These are phyloP conservation scores for Yamadazyma atlantica DNA, from an alignment of 1,139 yeast genomes.

Conservation along the genomic window DNA sequence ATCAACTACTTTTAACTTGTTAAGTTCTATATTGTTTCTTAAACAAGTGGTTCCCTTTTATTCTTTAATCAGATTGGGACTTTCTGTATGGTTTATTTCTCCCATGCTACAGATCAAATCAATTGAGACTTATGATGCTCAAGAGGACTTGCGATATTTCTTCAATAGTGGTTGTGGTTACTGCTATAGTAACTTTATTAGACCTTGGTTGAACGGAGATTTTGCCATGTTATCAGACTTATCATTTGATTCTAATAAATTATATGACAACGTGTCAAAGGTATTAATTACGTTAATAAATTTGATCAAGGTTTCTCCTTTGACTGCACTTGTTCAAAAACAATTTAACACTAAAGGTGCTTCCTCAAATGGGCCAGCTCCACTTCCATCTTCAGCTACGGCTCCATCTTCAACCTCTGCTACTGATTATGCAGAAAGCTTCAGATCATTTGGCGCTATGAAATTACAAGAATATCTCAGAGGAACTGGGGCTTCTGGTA, in stretches of 20 bases:
- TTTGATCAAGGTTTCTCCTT: constrained; percentile 5
- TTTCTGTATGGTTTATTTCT: constrained; percentile 53
- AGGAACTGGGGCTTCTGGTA: constrained; percentile 1
- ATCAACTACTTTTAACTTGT: constrained; percentile 31
- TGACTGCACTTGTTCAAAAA: background rate
- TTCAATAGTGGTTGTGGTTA: constrained; percentile 39
- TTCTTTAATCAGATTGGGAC: constrained; percentile 35
- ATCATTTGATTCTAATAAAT: constrained; percentile 7
- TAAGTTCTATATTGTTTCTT: constrained; percentile 34
- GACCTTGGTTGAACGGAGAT: constrained; percentile 34
- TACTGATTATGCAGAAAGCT: constrained; percentile 6
- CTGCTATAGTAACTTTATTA: constrained; percentile 30
- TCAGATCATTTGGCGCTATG: constrained; percentile 6
- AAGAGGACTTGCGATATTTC: constrained; percentile 26
- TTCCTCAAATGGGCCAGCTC: background rate
- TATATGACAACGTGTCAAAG: constrained; percentile 4
- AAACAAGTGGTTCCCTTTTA: constrained; percentile 49
- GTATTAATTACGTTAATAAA: constrained; percentile 3
- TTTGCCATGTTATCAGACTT: constrained; percentile 5
- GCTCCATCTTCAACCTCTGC: background rate
- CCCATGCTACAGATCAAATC: constrained; percentile 34
- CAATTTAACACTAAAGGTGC: too few relatives aligned
- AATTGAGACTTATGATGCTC: constrained; percentile 7
- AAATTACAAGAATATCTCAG: constrained; percentile 5
- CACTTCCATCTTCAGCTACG: background rate